Percentiles rank a stretch among this genome's conserved stretches.
Conservation (phyloP, 2,329 filamentous ascomycete species). For the Fonsecaea pugnacius region DNA sequence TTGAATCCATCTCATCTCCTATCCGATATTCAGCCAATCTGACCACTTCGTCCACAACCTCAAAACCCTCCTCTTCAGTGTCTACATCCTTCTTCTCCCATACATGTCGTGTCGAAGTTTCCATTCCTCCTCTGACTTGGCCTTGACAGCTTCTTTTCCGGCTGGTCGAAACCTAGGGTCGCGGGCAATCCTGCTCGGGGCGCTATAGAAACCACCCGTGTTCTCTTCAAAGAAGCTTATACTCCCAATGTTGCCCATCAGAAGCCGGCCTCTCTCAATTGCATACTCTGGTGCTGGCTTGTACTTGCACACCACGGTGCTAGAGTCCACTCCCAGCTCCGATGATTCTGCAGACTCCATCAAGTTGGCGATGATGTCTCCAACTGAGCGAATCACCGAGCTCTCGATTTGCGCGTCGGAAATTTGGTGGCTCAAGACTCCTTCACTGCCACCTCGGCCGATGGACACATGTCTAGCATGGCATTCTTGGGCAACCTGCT, state of each 20-base stretch:
- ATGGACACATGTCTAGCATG: slow-evolving; percentile 7
- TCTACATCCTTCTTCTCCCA: slow-evolving; percentile 30
- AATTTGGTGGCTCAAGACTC: background rate
- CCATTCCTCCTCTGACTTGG: slow-evolving; percentile 32
- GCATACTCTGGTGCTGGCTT: slow-evolving; percentile 34
- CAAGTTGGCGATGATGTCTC: slow-evolving; percentile 32
- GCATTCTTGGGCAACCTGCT: slow-evolving; percentile 27
- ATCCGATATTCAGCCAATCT: background rate
- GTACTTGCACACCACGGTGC: slow-evolving; percentile 24
- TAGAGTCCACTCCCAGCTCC: background rate
- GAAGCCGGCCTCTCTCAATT: slow-evolving; percentile 29
- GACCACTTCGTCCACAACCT: background rate
- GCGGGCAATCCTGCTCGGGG: slow-evolving; percentile 35
- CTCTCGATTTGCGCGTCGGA: slow-evolving; percentile 25
- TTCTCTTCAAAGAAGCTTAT: slow-evolving; percentile 36
- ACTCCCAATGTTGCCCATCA: slow-evolving; percentile 22
- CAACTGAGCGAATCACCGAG: slow-evolving; percentile 29
- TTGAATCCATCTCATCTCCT: background rate
- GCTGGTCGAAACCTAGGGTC: slow-evolving; percentile 37
- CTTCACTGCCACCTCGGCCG: background rate
- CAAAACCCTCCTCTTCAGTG: background rate
- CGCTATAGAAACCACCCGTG: slow-evolving; percentile 29
- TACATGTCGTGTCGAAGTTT: slow-evolving; percentile 30
- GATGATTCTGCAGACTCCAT: slow-evolving; percentile 15
- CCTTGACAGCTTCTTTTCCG: slow-evolving; percentile 30